Conservation (phyloP, 306 rosid species). For the Glycine soja region DNA sequence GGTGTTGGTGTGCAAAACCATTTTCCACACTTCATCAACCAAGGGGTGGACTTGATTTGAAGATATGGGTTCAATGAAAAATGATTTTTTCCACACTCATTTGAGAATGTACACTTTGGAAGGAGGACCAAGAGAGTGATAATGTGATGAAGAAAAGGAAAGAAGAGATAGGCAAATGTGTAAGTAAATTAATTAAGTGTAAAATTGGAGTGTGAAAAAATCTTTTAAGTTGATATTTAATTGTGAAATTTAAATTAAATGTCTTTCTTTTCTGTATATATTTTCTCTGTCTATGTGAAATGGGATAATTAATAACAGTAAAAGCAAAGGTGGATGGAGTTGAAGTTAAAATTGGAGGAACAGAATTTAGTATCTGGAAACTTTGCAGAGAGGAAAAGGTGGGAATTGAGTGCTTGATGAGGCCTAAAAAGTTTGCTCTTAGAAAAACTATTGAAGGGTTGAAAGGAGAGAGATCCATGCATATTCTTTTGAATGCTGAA, state of each 20-base stretch:
- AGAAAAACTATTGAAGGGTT: constrained; percentile 48
- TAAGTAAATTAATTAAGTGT: background rate
- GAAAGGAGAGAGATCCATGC: constrained; percentile 50
- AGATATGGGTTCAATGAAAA: background rate
- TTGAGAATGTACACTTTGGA: background rate
- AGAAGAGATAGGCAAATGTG: background rate
- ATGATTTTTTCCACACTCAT: constrained; percentile 5
- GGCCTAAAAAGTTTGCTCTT: constrained; percentile 60
- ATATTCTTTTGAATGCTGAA: constrained; percentile 81
- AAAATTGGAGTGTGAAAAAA: constrained; percentile 23
- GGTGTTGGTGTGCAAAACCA: constrained; percentile 82
- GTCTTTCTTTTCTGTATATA: background rate
- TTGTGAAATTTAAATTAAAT: constrained; percentile 26
- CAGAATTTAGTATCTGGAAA: constrained; percentile 55
- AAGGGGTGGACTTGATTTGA: constrained; percentile 72
- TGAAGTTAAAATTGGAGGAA: constrained; percentile 48
- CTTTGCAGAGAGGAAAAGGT: constrained; percentile 69
- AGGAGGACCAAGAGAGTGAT: background rate
- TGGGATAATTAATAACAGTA: background rate
- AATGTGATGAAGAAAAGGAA: background rate
- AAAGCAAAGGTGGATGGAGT: constrained; percentile 24
- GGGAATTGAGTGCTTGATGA: constrained; percentile 55
- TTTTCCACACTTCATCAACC: constrained; percentile 75
- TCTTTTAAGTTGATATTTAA: background rate
- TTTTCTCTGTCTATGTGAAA: background rate